Base-by-base conservation (phyloP, 2,329 filamentous ascomycete species). In the Colletotrichum tamarilloi region DNA sequence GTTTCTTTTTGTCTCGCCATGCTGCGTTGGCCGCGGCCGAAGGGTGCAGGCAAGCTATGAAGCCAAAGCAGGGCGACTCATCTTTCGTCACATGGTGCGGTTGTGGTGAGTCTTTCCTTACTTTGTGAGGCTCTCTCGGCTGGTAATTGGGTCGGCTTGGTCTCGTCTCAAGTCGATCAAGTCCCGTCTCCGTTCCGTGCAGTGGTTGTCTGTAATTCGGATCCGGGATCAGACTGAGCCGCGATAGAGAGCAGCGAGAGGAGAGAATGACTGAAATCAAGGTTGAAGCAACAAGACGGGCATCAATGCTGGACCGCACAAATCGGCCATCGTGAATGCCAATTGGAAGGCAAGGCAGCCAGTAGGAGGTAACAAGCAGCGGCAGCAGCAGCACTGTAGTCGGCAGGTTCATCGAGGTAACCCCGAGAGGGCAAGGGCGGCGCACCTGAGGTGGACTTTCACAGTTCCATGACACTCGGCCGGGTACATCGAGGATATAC, bases 151-250 rank as follows among this genome's bases (percentile, higher is more conserved):
- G 14, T 53, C 8, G 49, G 46, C 9, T 26, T 55, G 46, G 49
- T 56, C 52, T 56, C 52, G 26, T 46, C 22, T 46, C 35, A 26
- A 59, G 52, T 26, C n/a, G 32, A 24, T 38, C 32, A 14, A 35
- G 57, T 24, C 57, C 32, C n/a, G 30, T 59, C 30, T 59, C 52
- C 57, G n/a, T 59, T 28, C 28, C 60, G n/a, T 63, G 42, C n/a
- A 24, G 42, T 26, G 28, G 46, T 42, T 60, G 55, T 69, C 56
- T 68, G 19, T 4, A 42, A 12, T 16, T 38, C 70, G 67, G 67
- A 73, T 60, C 56, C 60, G 67, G 62, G 42, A 53, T 59, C 56
- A 65, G 30, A 56, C 46, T 38, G 22, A 66, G 59, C 53, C 69
- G 53, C 53, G n/a, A 24, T 11, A 28, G 24, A 26, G 24, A 30